phyloP scores from a whole-genome alignment of 1,284 basidiomycete genomes.

The Volvariella volvacea region DNA sequence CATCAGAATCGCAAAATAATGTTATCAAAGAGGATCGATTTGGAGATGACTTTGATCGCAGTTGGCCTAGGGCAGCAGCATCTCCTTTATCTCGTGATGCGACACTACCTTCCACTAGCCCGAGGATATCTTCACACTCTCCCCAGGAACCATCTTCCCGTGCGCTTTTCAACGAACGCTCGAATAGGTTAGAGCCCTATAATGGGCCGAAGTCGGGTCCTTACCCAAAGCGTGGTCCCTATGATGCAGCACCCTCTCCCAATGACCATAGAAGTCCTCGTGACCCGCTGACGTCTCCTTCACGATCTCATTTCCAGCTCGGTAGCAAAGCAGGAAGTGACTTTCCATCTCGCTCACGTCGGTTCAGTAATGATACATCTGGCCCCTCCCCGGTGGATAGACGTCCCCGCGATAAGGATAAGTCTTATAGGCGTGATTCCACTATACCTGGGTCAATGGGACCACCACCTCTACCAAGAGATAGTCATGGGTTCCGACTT shows the following conservation, averaged over 20 bases:
- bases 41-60: slow-evolving; percentile 86
- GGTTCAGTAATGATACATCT: slow-evolving; percentile 24
- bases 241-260: slow-evolving; percentile 36
- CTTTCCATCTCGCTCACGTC: slow-evolving; percentile 19
- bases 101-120: slow-evolving; percentile 13
- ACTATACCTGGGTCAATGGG: slow-evolving; percentile 19
- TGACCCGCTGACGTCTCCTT: background rate
- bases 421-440: slow-evolving; percentile 19
- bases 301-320: slow-evolving; percentile 1
- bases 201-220: slow-evolving; percentile 36
- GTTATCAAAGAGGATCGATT: slow-evolving; percentile 76
- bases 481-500: slow-evolving; percentile 13
- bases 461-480: slow-evolving; percentile 22
- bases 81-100: slow-evolving; percentile 26
- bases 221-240: slow-evolving; percentile 34
- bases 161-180: slow-evolving; percentile 86
- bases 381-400: slow-evolving; percentile 15
- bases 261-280: slow-evolving; percentile 32
- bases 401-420: slow-evolving; percentile 20
- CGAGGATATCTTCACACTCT: slow-evolving; percentile 30
- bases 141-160: slow-evolving; percentile 42
- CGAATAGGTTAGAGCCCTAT: slow-evolving; percentile 78
- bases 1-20: slow-evolving; percentile 13
- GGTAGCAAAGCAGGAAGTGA: slow-evolving; percentile 12
- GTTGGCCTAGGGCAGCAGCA: slow-evolving; percentile 71